A percentile compares a stretch with the other conserved stretches of the same genome.
These are phyloP conservation scores for Botryobasidium botryosum DNA, from an alignment of 768 basidiomycete genomes.

Conservation along the genomic window DNA sequence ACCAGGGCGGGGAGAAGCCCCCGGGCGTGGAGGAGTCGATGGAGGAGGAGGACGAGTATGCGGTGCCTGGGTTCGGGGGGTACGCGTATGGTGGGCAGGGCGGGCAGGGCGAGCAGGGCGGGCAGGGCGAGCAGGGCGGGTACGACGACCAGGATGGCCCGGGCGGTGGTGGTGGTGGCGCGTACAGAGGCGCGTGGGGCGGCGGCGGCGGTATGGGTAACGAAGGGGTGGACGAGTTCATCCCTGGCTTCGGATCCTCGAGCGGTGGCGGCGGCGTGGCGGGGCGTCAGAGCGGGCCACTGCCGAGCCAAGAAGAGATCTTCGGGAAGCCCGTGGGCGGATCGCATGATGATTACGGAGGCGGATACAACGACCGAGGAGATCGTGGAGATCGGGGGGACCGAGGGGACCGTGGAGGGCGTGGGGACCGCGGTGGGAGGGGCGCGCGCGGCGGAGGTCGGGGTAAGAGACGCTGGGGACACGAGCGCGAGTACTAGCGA, in stretches of 20 bases:
- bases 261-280: conserved; percentile 13
- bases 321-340: conserved; percentile 10
- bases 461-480: background rate
- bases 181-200: too few species aligned
- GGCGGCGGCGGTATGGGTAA: conserved; percentile 9
- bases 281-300: conserved; percentile 13
- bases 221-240: conserved; percentile 12
- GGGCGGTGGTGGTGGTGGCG: conserved; percentile 7
- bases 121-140: conserved; percentile 5
- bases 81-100: conserved; percentile 7
- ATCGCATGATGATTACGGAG: conserved; percentile 7
- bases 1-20: conserved; percentile 71
- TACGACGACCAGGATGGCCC: conserved; percentile 12
- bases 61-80: conserved; percentile 61
- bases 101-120: too few species aligned
- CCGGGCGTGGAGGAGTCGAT: conserved; percentile 28
- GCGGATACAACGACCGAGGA: conserved; percentile 14
- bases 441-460: conserved; percentile 1
- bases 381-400: conserved; percentile 12
- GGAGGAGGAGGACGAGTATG: conserved; percentile 58
- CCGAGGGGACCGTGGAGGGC: conserved; percentile 6
- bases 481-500: background rate
- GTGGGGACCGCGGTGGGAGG: background rate
- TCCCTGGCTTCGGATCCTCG: conserved; percentile 12
- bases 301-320: conserved; percentile 13